These are phyloP conservation scores for Cyberlindnera veronae DNA, from an alignment of 805 yeast genomes.

Conservation along the genomic window DNA sequence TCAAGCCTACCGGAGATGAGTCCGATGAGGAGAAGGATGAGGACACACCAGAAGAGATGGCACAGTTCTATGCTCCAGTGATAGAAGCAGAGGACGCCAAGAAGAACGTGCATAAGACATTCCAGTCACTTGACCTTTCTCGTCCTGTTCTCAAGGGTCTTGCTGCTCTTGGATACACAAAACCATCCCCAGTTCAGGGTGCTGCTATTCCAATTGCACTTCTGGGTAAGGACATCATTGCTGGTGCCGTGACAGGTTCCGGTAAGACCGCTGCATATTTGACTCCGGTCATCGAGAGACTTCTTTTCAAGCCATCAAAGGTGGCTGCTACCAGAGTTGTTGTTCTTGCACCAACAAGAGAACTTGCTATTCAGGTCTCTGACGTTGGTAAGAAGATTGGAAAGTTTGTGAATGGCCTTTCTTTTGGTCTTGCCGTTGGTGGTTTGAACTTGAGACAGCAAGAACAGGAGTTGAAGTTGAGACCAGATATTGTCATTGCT, in stretches of 20 bases:
- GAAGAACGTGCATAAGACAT: constrained; percentile 53
- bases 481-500: constrained; percentile 96
- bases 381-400: constrained; percentile 90
- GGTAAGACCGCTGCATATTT: constrained; percentile 99
- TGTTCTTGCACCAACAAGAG: constrained; percentile 94
- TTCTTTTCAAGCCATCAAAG: constrained; percentile 83
- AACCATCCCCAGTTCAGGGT: constrained; percentile 92
- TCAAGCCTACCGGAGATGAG: constrained; percentile 21
- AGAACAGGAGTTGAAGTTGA: constrained; percentile 85
- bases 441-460: constrained; percentile 94
- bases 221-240: constrained; percentile 93
- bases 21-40: constrained; percentile 37
- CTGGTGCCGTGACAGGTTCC: constrained; percentile 99
- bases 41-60: constrained; percentile 80
- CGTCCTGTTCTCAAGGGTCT: constrained; percentile 88
- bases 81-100: constrained; percentile 53
- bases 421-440: constrained; percentile 97
- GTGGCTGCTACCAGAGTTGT: constrained; percentile 87
- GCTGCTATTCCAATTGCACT: constrained; percentile 92
- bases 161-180: constrained; percentile 73
- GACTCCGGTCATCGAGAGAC: constrained; percentile 92
- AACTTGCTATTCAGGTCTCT: constrained; percentile 90
- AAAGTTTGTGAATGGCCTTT: constrained; percentile 66
- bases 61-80: constrained; percentile 65
- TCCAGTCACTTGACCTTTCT: constrained; percentile 76